Base-by-base conservation (phyloP, 345 rosid genomes). In the Acer negundo region DNA sequence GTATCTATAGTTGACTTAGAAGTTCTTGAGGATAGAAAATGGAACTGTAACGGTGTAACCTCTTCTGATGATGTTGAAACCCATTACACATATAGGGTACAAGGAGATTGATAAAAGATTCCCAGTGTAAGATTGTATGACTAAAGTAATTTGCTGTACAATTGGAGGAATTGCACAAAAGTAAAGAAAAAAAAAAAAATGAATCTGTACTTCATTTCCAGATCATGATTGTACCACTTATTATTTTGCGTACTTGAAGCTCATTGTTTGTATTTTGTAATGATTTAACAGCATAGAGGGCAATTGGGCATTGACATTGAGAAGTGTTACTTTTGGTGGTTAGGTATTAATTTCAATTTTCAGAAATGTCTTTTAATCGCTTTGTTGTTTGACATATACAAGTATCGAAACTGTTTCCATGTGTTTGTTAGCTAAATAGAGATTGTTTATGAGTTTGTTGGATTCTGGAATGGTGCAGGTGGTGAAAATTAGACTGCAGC, bases 401-500 rank as follows among this genome's bases (percentile, higher is more conserved):
- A 28, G 15, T 28, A 44, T 73, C 15, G 4, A 19, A 28, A 22
- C 40, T 22, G 10, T 44, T 24, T 42, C 8, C 13, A 62, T 62
- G 7, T 10, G 68, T 66, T 31, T 9, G 38, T 73, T 42, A 24
- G 23, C 0, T 31, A 65, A 49, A 65, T 31, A 10, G 2, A 16
- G 44, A 4, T 76, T 61, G 53, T 40, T 67, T 38, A 49, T 63
- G 65, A 75, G 67, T 22, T 82, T 51, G 51, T 44, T 75, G 76
- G 46, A 55, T 80, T 66, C 75, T 22, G 83, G 73, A 62, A 72
- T 77, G 62, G 53, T 66, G 59, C 84, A 94, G 98, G 98, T 96
- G 75, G 99, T 96, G 80, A 96, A 96, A 83, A 94, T 96, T 79
- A 91, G 97, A 72, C 87, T 96, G 73, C 98, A 96, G 80, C 98